Base-by-base conservation (phyloP, 78 protist genomes). In the Dictyostelium intermedium region DNA sequence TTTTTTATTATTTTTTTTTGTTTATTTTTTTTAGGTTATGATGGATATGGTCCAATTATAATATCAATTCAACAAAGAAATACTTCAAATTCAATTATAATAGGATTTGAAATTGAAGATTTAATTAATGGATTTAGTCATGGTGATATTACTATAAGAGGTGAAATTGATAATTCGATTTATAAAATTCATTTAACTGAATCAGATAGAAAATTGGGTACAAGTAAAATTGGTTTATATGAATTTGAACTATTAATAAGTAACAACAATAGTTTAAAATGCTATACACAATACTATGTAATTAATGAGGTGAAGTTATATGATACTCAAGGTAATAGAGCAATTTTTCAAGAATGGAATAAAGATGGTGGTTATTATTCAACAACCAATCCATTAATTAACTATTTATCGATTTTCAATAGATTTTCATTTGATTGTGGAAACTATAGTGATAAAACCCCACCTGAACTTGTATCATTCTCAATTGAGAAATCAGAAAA, bases 101-200 rank as follows among this genome's bases (percentile, higher is more conserved):
- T n/a, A 25, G 10, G 2, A 66, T 66, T 66, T 66, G 4, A 25
- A 66, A 72, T 72, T 34, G 41, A 72, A 72, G 79, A 72, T 34
- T 34, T 18, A 72, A 72, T 72, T 72, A 72, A 72, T 72, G 79
- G 79, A 27, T 72, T 72, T 72, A 72, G 79, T 34, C 25, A 72
- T 72, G 79, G 79, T 72, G 37, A 34, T 34, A 9, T 72, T 34
- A 34, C 34, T 16, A 14, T 72, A 13, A 72, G 45, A 72, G 79
- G 79, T 30, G 37, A 30, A 34, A 34, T 34, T 5, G 79, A 72
- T 72, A 27, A 72, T 34, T 72, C 79, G 34, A 72, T 72, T 16
- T 32, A 72, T 34, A 30, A 30, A 32, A 10, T 34, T 16, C 16
- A 66, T 23, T 11, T 66, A 25, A 25, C 35, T 3, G 74, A n/a